Evolutionary conservation across 208 protist species (phyloP), one percentile per base, ranked within the genome.

Genomic region (Wallacemonas sp.): DNA sequence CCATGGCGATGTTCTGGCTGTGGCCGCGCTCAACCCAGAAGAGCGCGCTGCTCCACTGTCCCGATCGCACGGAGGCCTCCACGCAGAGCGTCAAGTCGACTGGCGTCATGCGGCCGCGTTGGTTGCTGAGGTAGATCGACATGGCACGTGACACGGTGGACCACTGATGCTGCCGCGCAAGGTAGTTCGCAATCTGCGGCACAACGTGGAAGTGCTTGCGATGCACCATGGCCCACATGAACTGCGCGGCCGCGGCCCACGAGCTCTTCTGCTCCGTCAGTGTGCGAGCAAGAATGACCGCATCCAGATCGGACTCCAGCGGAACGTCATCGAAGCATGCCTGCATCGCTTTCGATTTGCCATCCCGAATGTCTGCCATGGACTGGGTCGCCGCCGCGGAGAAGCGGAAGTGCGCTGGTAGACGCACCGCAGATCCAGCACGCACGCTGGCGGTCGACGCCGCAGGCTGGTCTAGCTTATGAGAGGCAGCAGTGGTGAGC

Each of bases 21-120:
- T 88, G 79, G 8, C 83, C 81, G 1, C 88, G 84, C 52, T 94
- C 80, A 49, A 90, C 68, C 88, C 88, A 94, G 61, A 94, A 94
- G 33, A 94, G 72, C 14, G 85, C 88, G 61, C 83, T 88, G 44
- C 65, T 57, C 88, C 88, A 94, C 46, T 80, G 80, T 16, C 83
- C 85, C 6, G 75, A 54, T 33, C 78, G 66, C 26, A 90, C 70
- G 44, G 70, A 81, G 6, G 83, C 76, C 48, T 94, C 82, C 0
- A 94, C 70, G 54, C 88, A 88, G 39, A 92, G 62, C 5, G 48
- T 64, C 11, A 88, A 63, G 49, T 94, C 78, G 0, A 29, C 60
- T 14, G 43, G n/a, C 0, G 74, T 70, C 65, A 87, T 68, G 36
- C 68, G 24, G 12, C 62, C 61, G 19, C 82, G 76, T 60, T 77